A percentile compares a stretch with the other conserved stretches of the same genome.
phyloP scores from a whole-genome alignment of 805 yeast genomes.

The Barnettozyma sucrosica region DNA sequence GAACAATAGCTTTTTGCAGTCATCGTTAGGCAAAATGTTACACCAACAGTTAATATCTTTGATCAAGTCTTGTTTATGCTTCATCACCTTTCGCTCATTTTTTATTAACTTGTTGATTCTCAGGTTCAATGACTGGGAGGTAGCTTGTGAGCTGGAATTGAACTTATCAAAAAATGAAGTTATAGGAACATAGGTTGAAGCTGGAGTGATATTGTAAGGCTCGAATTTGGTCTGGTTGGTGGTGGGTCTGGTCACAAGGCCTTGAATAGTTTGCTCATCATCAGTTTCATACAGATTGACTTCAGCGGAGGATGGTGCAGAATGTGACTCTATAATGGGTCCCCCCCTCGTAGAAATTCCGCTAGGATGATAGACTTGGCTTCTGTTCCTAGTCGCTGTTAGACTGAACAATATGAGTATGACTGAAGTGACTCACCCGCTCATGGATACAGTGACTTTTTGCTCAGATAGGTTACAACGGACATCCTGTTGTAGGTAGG shows the following conservation, averaged over 20 bases:
- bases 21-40: constrained; percentile 32
- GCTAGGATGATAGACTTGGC: constrained; percentile 12
- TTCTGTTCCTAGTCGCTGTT: neutral
- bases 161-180: constrained; percentile 24
- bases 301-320: constrained; percentile 9
- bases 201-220: constrained; percentile 1
- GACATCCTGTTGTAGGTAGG: neutral
- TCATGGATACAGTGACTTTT: neutral
- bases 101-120: constrained; percentile 34
- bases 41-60: constrained; percentile 40
- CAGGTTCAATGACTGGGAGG: constrained; percentile 28
- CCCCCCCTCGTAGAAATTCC: constrained; percentile 15
- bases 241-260: constrained; percentile 16
- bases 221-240: constrained; percentile 5
- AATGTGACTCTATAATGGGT: constrained; percentile 1
- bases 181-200: constrained; percentile 16
- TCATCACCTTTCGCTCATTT: constrained; percentile 33
- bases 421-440: neutral
- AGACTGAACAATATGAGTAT: neutral
- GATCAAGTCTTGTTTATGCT: constrained; percentile 33
- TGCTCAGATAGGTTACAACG: neutral
- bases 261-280: constrained; percentile 14
- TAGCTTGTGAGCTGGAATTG: constrained; percentile 16
- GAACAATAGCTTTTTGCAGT: constrained; percentile 33
- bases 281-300: constrained; percentile 7